Evolutionary conservation across 2,329 filamentous ascomycete species (phyloP).

Genomic region (Ophiostoma perfectum): DNA sequence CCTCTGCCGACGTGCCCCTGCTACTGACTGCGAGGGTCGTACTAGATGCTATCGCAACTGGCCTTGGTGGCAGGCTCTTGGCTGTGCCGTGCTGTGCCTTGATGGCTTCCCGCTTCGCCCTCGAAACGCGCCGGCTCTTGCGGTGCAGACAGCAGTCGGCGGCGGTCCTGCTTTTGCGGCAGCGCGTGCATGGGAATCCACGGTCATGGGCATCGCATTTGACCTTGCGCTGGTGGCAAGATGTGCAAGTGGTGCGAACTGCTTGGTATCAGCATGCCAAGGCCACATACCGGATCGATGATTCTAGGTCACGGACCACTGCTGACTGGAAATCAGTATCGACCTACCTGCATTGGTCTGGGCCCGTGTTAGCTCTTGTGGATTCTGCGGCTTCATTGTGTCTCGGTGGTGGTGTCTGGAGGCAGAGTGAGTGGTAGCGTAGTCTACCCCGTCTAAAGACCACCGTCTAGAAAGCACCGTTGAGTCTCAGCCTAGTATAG

Average conservation of each 20-base stretch:
- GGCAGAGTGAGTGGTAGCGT: not conserved
- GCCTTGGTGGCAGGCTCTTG: not conserved
- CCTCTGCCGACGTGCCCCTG: not conserved
- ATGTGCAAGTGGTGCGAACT: constrained; percentile 17
- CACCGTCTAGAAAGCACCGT: constrained; percentile 2
- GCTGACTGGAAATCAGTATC: no score
- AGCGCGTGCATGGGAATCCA: constrained; percentile 18
- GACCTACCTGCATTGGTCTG: not conserved
- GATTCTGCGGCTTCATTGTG: not conserved
- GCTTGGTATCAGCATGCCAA: not conserved
- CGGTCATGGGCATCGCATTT: constrained; percentile 19
- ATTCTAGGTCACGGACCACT: no score
- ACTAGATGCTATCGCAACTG: not conserved
- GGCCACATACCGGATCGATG: not conserved
- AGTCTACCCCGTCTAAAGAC: not conserved
- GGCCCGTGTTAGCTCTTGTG: not conserved
- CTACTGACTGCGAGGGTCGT: not conserved
- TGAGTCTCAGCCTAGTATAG: not conserved
- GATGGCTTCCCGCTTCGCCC: not conserved
- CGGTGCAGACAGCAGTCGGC: constrained; percentile 8
- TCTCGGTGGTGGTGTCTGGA: not conserved
- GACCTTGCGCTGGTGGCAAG: constrained; percentile 20
- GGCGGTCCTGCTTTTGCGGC: constrained; percentile 11
- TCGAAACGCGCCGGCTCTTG: not conserved
- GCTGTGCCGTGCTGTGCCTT: not conserved